Percentiles rank a stretch among this genome's conserved stretches.
These are phyloP conservation scores for Cryptococcus amylolentus DNA, from an alignment of 1,284 basidiomycete genomes.

Conservation along the genomic window DNA sequence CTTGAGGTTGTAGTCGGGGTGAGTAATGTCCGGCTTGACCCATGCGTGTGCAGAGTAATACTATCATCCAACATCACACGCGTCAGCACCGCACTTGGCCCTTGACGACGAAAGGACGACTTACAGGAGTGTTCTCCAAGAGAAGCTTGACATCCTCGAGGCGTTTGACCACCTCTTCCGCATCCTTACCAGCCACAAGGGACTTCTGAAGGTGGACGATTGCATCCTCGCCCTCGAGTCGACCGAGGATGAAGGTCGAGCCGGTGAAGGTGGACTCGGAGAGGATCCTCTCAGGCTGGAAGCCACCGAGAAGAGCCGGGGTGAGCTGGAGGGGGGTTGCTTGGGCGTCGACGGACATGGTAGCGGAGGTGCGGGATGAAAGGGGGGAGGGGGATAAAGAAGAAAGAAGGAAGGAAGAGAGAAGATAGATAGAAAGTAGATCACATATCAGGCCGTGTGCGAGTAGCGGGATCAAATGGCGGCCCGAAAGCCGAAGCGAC, in stretches of 20 bases:
- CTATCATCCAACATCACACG: slow-evolving; percentile 16
- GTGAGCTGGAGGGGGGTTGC: background rate
- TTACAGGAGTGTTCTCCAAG: slow-evolving; percentile 38
- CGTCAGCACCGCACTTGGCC: background rate
- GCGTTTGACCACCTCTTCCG: slow-evolving; percentile 21
- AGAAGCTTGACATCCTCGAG: slow-evolving; percentile 24
- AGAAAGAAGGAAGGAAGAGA: no score
- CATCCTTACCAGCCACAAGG: slow-evolving; percentile 50
- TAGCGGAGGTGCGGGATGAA: no score
- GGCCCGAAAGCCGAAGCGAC: no score
- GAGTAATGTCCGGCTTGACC: slow-evolving; percentile 7
- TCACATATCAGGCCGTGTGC: no score
- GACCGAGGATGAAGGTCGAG: slow-evolving; percentile 54
- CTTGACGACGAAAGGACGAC: slow-evolving; percentile 30
- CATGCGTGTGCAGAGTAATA: slow-evolving; percentile 48
- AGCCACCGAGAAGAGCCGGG: slow-evolving; percentile 1
- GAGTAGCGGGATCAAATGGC: no score
- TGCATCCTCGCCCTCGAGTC: slow-evolving; percentile 45
- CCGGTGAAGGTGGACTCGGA: slow-evolving; percentile 38
- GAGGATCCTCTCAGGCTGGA: slow-evolving; percentile 7
- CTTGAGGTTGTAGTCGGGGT: slow-evolving; percentile 55
- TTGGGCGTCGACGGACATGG: no score
- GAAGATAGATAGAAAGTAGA: no score
- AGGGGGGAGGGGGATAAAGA: no score
- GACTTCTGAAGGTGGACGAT: slow-evolving; percentile 64